A percentile compares a stretch with the other conserved stretches of the same genome.
Conservation (phyloP, 805 yeast genomes). For the Schwanniomyces occidentalis region DNA sequence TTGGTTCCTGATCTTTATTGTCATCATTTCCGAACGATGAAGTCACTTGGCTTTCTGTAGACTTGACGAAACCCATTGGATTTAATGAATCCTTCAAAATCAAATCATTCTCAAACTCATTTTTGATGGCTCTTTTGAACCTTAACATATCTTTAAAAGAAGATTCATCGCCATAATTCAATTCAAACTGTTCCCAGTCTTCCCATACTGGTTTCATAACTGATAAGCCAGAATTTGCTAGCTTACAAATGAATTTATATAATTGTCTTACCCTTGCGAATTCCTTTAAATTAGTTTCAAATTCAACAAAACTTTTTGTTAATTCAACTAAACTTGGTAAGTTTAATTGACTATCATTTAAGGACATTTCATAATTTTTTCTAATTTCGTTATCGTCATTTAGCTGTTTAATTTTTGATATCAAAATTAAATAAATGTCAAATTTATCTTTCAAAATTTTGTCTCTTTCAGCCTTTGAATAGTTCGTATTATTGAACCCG, state of each 20-base stretch:
- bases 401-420: constrained; percentile 8
- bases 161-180: constrained; percentile 66
- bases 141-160: constrained; percentile 75
- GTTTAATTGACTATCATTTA: constrained; percentile 43
- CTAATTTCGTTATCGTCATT: constrained; percentile 19
- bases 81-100: constrained; percentile 17
- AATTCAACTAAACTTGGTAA: constrained; percentile 42
- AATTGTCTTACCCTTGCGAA: constrained; percentile 62
- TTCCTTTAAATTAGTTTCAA: constrained; percentile 58
- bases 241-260: constrained; percentile 38
- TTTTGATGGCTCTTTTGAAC: constrained; percentile 46
- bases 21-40: background rate
- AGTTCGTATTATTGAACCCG: constrained; percentile 4
- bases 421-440: constrained; percentile 17
- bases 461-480: constrained; percentile 10
- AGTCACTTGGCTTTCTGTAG: constrained; percentile 15
- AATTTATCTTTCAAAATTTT: constrained; percentile 22
- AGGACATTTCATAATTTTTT: constrained; percentile 45
- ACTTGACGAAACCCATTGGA: constrained; percentile 52
- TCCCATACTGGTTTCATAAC: constrained; percentile 47
- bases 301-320: constrained; percentile 52
- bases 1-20: constrained; percentile 16
- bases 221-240: constrained; percentile 21
- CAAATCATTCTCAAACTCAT: constrained; percentile 17
- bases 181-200: constrained; percentile 74